Evolutionary conservation across 495 filamentous ascomycete genomes (phyloP).

Genomic region (Tuber microsphaerosporum): DNA sequence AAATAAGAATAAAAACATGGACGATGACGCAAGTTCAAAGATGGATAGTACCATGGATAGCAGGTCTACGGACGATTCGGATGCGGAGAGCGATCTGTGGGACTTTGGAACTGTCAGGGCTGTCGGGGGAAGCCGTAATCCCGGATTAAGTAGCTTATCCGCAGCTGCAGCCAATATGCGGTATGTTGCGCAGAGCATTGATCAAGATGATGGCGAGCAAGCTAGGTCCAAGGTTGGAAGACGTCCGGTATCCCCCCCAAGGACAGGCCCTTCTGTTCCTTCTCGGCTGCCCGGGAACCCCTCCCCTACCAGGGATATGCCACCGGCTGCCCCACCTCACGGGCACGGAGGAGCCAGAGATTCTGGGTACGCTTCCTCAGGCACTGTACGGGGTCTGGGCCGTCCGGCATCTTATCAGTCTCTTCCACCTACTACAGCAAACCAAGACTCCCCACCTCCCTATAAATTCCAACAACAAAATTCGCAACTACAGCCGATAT

Average conservation of each 20-base stretch:
- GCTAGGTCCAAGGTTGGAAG: slow-evolving; percentile 21
- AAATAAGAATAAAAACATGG: slow-evolving; percentile 66
- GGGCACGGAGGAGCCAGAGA: slow-evolving; percentile 28
- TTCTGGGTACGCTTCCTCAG: slow-evolving; percentile 39
- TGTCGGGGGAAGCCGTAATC: slow-evolving; percentile 38
- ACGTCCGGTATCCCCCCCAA: slow-evolving; percentile 29
- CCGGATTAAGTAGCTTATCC: slow-evolving; percentile 37
- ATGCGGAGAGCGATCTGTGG: slow-evolving; percentile 75
- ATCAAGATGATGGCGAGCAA: slow-evolving; percentile 28
- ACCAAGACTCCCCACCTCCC: slow-evolving; percentile 27
- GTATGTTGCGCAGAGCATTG: slow-evolving; percentile 37
- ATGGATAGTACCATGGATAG: slow-evolving; percentile 49
- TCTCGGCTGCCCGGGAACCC: slow-evolving; percentile 23
- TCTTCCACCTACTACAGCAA: slow-evolving; percentile 29
- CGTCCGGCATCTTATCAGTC: slow-evolving; percentile 33
- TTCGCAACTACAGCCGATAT: slow-evolving; percentile 26
- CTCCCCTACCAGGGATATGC: slow-evolving; percentile 28
- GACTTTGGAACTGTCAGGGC: slow-evolving; percentile 95
- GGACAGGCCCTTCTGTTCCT: slow-evolving; percentile 30
- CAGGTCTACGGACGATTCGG: slow-evolving; percentile 59
- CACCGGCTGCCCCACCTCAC: slow-evolving; percentile 37
- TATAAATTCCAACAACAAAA: slow-evolving; percentile 23
- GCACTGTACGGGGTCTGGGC: slow-evolving; percentile 38
- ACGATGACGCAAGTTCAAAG: slow-evolving; percentile 52
- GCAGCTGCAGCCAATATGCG: slow-evolving; percentile 38